These are phyloP conservation scores for Nitzschia palea DNA, from an alignment of 108 stramenopile genomes.

Conservation along the genomic window DNA sequence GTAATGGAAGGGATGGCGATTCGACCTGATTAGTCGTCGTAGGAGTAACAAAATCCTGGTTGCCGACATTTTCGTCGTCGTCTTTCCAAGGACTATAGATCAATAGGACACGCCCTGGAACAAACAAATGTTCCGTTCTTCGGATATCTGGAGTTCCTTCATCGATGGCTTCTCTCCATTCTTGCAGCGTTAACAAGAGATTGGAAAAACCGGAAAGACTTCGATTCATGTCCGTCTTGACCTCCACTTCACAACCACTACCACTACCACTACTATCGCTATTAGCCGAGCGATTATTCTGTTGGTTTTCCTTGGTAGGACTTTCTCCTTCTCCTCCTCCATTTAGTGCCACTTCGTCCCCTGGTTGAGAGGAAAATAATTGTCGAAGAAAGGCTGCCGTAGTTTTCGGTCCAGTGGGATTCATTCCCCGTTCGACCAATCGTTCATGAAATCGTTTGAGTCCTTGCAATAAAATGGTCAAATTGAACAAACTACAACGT, in stretches of 20 bases:
- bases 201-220: too few species aligned
- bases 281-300: too few species aligned
- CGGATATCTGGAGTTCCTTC: conserved; percentile 42
- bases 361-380: conserved; percentile 22
- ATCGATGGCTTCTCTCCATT: conserved; percentile 37
- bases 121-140: conserved; percentile 61
- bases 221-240: too few species aligned
- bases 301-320: too few species aligned
- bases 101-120: conserved; percentile 56
- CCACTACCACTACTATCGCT: conserved; percentile 38
- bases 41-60: not conserved
- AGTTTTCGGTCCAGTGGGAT: conserved; percentile 31
- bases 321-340: too few species aligned
- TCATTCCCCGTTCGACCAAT: conserved; percentile 45
- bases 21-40: not conserved
- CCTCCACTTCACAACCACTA: too few species aligned
- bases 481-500: conserved; percentile 59
- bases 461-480: conserved; percentile 58
- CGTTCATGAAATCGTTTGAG: conserved; percentile 42
- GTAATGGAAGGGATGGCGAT: not conserved
- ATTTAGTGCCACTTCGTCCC: conserved; percentile 1
- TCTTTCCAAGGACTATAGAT: conserved; percentile 52
- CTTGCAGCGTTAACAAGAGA: conserved; percentile 33
- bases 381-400: conserved; percentile 53
- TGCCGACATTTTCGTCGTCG: not conserved